Conservation (phyloP, 1,284 basidiomycete species). For the Trametes polyzona region DNA sequence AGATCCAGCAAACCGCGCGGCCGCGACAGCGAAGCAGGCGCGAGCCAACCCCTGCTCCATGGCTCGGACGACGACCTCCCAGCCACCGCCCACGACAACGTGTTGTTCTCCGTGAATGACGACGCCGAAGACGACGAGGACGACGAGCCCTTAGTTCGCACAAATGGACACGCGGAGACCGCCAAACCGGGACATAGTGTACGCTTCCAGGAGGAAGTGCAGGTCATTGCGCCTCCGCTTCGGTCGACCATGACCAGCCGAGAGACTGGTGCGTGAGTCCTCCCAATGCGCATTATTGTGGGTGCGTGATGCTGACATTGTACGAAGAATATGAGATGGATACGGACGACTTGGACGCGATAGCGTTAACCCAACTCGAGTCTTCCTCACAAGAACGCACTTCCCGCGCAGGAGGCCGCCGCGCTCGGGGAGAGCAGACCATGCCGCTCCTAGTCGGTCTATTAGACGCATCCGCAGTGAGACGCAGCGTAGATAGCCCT, state of each 20-base stretch:
- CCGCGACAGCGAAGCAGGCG: conserved; percentile 43
- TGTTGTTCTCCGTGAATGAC: conserved; percentile 38
- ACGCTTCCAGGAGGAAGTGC: conserved; percentile 67
- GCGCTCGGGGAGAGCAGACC: conserved; percentile 50
- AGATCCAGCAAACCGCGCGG: conserved; percentile 40
- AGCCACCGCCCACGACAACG: conserved; percentile 21
- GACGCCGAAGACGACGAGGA: conserved; percentile 33
- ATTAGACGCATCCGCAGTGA: conserved; percentile 61
- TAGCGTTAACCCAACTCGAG: conserved; percentile 45
- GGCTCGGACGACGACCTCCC: conserved; percentile 43
- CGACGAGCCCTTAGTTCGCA: conserved; percentile 32
- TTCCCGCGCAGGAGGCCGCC: conserved; percentile 40
- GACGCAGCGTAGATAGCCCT: conserved; percentile 53
- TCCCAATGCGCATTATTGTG: neutral
- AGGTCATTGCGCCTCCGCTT: conserved; percentile 66
- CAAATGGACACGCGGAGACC: conserved; percentile 16
- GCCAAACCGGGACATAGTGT: conserved; percentile 42
- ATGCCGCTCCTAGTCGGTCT: conserved; percentile 81
- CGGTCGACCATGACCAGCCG: conserved; percentile 73
- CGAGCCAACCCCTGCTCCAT: conserved; percentile 57
- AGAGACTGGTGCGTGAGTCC: conserved; percentile 67
- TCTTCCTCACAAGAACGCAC: conserved; percentile 36
- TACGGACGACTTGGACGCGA: conserved; percentile 73
- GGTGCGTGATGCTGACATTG: neutral
- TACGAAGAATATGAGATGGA: conserved; percentile 76